A percentile compares a stretch with the other conserved stretches of the same genome.
Conservation (phyloP, 2,329 filamentous ascomycete genomes). For the Huntiella decipiens region DNA sequence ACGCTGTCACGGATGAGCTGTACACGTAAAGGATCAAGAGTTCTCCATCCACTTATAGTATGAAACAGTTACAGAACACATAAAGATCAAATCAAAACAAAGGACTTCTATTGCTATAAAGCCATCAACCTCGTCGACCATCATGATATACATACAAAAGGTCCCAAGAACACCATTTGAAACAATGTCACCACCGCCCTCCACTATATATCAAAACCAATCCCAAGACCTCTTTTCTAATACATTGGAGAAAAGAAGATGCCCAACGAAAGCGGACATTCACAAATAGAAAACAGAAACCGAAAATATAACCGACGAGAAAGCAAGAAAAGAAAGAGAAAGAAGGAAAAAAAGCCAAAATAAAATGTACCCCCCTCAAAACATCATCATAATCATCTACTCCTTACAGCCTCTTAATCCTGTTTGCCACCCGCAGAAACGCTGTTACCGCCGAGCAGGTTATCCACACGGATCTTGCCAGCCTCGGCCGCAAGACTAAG, state of each 20-base stretch:
- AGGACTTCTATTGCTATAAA: not conserved
- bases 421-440: slow-evolving; percentile 7
- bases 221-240: not conserved
- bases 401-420: slow-evolving; percentile 3
- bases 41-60: not conserved
- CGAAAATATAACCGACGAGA: slow-evolving; percentile 5
- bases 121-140: not conserved
- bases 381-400: not conserved
- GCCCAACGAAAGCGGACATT: not conserved
- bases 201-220: not conserved
- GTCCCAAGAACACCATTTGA: too few relatives aligned
- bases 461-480: slow-evolving; percentile 7
- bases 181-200: too few relatives aligned
- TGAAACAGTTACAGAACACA: not conserved
- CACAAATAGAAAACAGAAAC: slow-evolving; percentile 7
- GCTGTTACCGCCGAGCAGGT: slow-evolving; percentile 2
- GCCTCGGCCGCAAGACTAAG: slow-evolving; percentile 8
- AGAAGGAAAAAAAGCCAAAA: not conserved
- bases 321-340: slow-evolving; percentile 9
- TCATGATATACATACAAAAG: not conserved
- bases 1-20: slow-evolving; percentile 51
- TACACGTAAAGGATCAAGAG: slow-evolving; percentile 34
- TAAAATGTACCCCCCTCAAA: not conserved
- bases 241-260: not conserved
- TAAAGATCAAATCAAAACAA: not conserved